Base-by-base conservation (phyloP, 1,284 basidiomycete genomes). In the Rhodotorula sp. region DNA sequence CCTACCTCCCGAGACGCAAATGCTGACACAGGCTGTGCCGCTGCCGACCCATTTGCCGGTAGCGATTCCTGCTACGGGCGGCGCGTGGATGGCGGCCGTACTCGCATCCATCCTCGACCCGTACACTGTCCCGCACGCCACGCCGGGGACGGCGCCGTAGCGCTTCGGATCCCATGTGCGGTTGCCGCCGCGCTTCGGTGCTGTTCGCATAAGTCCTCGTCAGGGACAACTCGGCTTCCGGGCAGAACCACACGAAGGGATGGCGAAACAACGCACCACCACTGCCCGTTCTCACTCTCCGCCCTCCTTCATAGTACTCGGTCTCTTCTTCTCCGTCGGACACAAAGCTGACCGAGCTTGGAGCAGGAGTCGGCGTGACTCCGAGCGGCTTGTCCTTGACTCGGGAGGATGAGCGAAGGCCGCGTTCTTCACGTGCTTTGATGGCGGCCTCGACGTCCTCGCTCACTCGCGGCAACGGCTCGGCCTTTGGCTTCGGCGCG, bases 61-160 rank as follows among this genome's bases (percentile, higher is more conserved):
- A 24, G 88, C 82, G 49, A 93, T 93, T 0, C 91, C 91, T 37
- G 85, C 88, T 2, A 93, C 91, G 83, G 86, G 87, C 0, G 91
- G 91, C 2, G 77, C 79, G 60, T 80, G 79, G 1, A 74, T 64
- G 12, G 74, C 67, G 0, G 78, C 76, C 42, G 62, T 64, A 22
- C 66, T 68, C 22, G 69, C 71, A 5, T 59, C 62, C 67, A 77
- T 76, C 2, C 79, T 70, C 45, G 73, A 73, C 15, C 54, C 46
- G 69, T 74, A 80, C 26, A 60, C 42, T 1, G 67, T 73, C 0
- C 78, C 77, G 22, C 77, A 64, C 6, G 62, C 44, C 29, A 79
- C 72, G 12, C 77, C 76, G 0, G 77, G 70, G 6, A 68, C 59
- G 6, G 49, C 33, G 17, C 70, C 70, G 89, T 87, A 75, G 33